These are phyloP conservation scores for Claviceps arundinis DNA, from an alignment of 2,329 filamentous ascomycete genomes.

Conservation along the genomic window DNA sequence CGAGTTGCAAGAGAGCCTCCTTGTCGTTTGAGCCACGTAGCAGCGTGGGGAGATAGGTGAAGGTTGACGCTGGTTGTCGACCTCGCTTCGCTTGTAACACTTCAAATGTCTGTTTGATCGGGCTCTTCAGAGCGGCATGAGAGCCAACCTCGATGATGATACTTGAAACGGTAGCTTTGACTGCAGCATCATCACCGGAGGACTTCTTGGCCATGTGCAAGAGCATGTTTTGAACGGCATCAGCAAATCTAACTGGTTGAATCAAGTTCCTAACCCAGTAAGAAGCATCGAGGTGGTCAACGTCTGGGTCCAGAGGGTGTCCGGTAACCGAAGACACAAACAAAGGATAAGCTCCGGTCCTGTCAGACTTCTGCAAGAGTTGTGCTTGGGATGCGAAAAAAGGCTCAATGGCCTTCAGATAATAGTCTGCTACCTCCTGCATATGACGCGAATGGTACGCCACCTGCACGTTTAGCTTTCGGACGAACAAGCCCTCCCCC, in stretches of 20 bases:
- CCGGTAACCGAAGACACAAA: not conserved
- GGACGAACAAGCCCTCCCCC: slow-evolving; percentile 6
- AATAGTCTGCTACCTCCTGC: not conserved
- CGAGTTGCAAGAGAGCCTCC: not conserved
- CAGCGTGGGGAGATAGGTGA: not conserved
- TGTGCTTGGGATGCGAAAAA: not conserved
- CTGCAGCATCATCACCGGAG: too few relatives aligned
- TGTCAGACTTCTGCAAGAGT: not conserved
- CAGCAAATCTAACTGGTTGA: not conserved
- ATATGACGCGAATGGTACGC: slow-evolving; percentile 20
- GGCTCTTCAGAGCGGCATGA: not conserved
- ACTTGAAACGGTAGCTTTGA: too few relatives aligned
- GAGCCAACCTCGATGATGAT: not conserved
- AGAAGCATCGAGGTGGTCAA: not conserved
- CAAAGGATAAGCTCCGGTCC: not conserved
- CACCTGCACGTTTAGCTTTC: slow-evolving; percentile 14
- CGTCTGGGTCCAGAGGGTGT: too few relatives aligned
- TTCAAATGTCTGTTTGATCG: not conserved
- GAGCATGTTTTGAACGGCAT: not conserved
- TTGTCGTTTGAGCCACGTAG: not conserved
- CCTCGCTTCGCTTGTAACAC: not conserved
- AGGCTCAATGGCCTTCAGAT: not conserved
- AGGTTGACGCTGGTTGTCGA: not conserved
- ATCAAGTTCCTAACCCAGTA: not conserved
- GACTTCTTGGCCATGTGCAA: not conserved